Conservation (phyloP, 2,329 filamentous ascomycete genomes). For the Penicillium janthinellum region DNA sequence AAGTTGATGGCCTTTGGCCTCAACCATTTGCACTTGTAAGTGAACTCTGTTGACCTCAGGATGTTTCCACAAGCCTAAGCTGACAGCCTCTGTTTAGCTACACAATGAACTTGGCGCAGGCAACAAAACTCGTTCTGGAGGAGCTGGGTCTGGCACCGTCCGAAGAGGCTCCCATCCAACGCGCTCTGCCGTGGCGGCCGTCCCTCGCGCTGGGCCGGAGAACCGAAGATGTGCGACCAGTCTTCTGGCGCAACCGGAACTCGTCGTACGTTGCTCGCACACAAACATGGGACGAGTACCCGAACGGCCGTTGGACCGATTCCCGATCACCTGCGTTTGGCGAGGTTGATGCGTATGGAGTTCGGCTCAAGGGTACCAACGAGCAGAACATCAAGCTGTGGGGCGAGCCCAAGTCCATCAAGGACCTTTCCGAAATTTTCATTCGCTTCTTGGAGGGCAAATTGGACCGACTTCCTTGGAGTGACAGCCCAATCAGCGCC, state of each 20-base stretch:
- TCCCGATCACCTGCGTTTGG: constrained; percentile 94
- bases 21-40: constrained; percentile 82
- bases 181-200: constrained; percentile 93
- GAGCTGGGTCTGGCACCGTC: constrained; percentile 82
- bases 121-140: constrained; percentile 90
- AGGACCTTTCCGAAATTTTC: constrained; percentile 81
- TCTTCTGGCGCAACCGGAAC: constrained; percentile 98
- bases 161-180: constrained; percentile 74
- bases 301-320: constrained; percentile 98
- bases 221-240: constrained; percentile 92
- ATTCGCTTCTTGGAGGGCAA: constrained; percentile 80
- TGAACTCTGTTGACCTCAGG: constrained; percentile 4
- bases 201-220: constrained; percentile 86
- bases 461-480: constrained; percentile 86
- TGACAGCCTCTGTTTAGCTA: constrained; percentile 52
- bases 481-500: constrained; percentile 79
- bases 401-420: constrained; percentile 79
- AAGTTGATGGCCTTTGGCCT: constrained; percentile 82
- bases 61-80: constrained; percentile 30
- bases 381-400: constrained; percentile 94
- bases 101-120: constrained; percentile 97
- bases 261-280: constrained; percentile 94
- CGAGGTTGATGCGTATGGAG: constrained; percentile 90
- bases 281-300: constrained; percentile 98
- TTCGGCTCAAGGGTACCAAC: constrained; percentile 90